Evolutionary conservation across 495 filamentous ascomycete genomes (phyloP), one percentile per base, ranked within the genome.

Genomic region (Aspergillus carlsbadensis): DNA sequence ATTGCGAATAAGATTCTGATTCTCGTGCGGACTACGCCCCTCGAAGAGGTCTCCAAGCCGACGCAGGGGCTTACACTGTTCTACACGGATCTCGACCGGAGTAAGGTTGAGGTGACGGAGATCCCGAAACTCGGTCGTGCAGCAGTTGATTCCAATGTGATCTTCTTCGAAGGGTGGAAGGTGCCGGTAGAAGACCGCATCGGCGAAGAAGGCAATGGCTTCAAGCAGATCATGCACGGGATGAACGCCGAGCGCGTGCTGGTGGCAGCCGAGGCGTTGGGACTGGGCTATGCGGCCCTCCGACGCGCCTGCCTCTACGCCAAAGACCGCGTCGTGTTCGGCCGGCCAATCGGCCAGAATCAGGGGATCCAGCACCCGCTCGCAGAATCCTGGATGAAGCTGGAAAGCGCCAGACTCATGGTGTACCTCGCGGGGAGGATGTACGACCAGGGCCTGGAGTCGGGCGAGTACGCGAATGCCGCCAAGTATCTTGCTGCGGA

Each of bases 201-300:
- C 39, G 86, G 85, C 6, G 58, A 76, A 24, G 85, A 87, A 65
- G 81, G 82, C 24, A 72, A 85, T 48, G 86, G 86, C 13, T 88
- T 88, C 72, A 82, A 82, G 59, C 83, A 84, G 51, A 72, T 89
- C 33, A 74, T 88, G 8, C 86, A 88, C 64, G 85, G 86, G 36
- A 86, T 89, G 86, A 89, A 88, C 58, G 84, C 85, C 3, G 86
- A 89, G 67, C 79, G 85, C 21, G 84, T 82, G 59, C 77, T 88
- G 1, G 76, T 87, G 0, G 84, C 82, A 18, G 86, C 84, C 34
- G 86, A 88, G 75, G 84, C 86, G 7, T 70, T 88, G 2, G 85
- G 86, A 1, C 70, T 88, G 7, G 86, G 86, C 1, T 87, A 87
- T 58, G 83, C 78, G 5, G 85, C 84, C 6, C 67, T 89, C 24